Conservation (phyloP, 352 stramenopile genomes). For the Phytophthora podocarpi region DNA sequence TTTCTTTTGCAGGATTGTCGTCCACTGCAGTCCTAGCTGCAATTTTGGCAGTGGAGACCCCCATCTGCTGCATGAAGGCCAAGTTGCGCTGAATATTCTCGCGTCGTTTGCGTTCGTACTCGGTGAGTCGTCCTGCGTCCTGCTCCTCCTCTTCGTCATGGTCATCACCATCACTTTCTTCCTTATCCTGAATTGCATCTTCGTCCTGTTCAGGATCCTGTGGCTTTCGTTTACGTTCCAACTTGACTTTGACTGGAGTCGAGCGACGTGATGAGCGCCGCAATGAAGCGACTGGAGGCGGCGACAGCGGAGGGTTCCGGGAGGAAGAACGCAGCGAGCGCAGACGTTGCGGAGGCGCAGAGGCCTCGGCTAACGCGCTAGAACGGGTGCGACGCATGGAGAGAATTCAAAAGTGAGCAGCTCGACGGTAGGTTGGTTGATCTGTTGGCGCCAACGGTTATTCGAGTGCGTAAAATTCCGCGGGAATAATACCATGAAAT, state of each 20-base stretch:
- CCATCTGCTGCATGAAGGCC: conserved; percentile 85
- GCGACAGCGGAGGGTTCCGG: conserved; percentile 18
- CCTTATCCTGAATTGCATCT: conserved; percentile 3
- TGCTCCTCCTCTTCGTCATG: conserved; percentile 15
- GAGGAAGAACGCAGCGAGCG: conserved; percentile 24
- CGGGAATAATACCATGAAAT: too few relatives aligned
- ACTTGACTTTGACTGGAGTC: conserved; percentile 1
- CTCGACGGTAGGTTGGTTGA: not conserved
- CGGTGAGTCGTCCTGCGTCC: conserved; percentile 36
- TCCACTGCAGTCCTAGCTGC: conserved; percentile 54
- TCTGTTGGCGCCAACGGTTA: conserved; percentile 12
- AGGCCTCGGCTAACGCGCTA: conserved; percentile 3
- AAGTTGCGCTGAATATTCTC: conserved; percentile 88
- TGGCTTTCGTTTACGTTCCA: conserved; percentile 2
- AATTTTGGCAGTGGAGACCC: conserved; percentile 78
- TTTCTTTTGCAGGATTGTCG: conserved; percentile 1
- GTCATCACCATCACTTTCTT: too few relatives aligned
- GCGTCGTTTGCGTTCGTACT: conserved; percentile 83
- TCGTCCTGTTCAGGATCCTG: conserved; percentile 1
- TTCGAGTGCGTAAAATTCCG: conserved; percentile 10
- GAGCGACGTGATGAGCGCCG: conserved; percentile 22
- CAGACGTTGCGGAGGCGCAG: conserved; percentile 21
- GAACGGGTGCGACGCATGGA: conserved; percentile 37
- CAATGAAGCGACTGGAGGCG: conserved; percentile 16
- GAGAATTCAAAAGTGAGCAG: not conserved